Percentiles rank a stretch among this genome's conserved stretches.
Conservation (phyloP, 805 yeast species). For the Wickerhamomyces canadensis region DNA sequence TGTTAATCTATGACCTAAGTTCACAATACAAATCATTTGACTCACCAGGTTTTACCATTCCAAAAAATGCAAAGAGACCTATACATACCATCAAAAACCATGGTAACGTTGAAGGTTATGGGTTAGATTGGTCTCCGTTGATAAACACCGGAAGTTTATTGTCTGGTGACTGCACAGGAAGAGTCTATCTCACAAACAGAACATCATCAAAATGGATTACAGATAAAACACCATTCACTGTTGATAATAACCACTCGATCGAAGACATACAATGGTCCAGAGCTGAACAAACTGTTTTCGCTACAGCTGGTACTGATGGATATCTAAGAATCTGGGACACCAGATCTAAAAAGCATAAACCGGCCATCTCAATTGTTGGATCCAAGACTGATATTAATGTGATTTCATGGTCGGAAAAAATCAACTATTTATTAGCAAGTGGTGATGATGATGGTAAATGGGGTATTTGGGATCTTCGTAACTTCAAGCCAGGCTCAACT, state of each 20-base stretch:
- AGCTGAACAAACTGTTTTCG: constrained; percentile 87
- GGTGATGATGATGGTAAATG: constrained; percentile 98
- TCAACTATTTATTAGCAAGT: constrained; percentile 81
- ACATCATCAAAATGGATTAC: constrained; percentile 79
- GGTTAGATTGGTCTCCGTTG: constrained; percentile 93
- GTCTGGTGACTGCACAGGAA: constrained; percentile 86
- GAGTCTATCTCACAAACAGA: constrained; percentile 72
- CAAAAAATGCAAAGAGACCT: constrained; percentile 75
- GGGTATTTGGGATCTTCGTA: constrained; percentile 97
- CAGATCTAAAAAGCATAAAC: constrained; percentile 84
- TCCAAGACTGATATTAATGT: constrained; percentile 86
- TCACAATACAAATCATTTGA: constrained; percentile 80
- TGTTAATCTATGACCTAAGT: constrained; percentile 72
- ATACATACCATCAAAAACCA: constrained; percentile 76
- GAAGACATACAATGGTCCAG: constrained; percentile 98
- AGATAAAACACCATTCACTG: constrained; percentile 70
- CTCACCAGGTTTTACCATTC: constrained; percentile 78
- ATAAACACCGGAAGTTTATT: constrained; percentile 73
- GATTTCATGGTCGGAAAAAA: constrained; percentile 88
- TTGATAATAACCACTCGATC: constrained; percentile 64
- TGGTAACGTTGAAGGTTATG: constrained; percentile 97
- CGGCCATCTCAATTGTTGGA: constrained; percentile 81
- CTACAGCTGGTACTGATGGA: constrained; percentile 93
- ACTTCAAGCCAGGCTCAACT: constrained; percentile 51
- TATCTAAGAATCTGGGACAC: constrained; percentile 94